These are phyloP conservation scores for Scenedesmus sp. DNA, from an alignment of 163 green algal species.

Conservation along the genomic window DNA sequence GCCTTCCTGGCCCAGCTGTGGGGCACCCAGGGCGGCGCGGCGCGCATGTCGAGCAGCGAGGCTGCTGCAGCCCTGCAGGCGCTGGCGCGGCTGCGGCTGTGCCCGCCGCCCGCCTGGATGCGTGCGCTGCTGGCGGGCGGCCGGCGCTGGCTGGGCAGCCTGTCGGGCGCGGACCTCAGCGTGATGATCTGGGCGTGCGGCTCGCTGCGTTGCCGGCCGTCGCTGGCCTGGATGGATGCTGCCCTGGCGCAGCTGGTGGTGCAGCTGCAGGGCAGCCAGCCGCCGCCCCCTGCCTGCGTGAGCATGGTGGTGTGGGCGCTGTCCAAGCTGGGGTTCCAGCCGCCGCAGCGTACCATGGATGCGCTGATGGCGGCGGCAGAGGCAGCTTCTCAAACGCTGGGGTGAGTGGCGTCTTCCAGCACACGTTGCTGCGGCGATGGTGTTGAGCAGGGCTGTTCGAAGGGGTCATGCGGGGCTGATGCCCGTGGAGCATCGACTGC, in stretches of 20 bases:
- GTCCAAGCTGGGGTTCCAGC: not conserved
- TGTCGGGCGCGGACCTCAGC: not conserved
- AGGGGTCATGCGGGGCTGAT: too few species aligned
- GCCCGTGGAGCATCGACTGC: too few species aligned
- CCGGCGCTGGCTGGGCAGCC: not conserved
- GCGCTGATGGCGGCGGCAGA: not conserved
- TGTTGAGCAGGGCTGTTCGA: too few species aligned
- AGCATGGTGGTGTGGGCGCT: not conserved
- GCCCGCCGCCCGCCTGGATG: constrained; percentile 1
- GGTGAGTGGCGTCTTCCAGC: not conserved
- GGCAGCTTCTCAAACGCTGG: not conserved
- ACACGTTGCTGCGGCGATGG: too few species aligned
- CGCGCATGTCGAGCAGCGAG: not conserved
- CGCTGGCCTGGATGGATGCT: not conserved
- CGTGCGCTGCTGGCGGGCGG: not conserved
- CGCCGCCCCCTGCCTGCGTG: not conserved
- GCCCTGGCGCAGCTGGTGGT: not conserved
- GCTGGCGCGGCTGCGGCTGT: not conserved
- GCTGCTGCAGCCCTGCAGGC: not conserved
- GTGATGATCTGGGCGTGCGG: not conserved
- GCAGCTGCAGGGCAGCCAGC: not conserved
- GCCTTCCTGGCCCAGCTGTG: not conserved
- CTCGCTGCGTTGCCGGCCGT: not conserved
- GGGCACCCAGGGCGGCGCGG: not conserved
- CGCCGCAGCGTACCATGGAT: not conserved